A percentile compares a stretch with the other conserved stretches of the same genome.
phyloP scores from a whole-genome alignment of 1,284 basidiomycete species.

The Ganoderma leucocontextum region DNA sequence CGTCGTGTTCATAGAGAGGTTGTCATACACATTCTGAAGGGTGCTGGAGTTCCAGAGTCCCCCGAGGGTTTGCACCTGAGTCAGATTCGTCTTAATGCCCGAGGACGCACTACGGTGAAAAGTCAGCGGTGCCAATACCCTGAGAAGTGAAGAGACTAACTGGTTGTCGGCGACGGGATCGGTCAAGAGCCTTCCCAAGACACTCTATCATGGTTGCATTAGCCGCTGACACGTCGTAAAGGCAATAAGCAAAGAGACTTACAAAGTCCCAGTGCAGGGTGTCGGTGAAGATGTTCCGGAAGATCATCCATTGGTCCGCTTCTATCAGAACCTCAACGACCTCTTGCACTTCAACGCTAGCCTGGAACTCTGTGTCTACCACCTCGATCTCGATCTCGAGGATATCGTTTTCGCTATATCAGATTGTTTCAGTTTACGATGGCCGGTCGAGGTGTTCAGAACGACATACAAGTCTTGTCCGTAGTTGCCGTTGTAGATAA shows the following conservation, averaged over 20 bases:
- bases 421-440: neutral
- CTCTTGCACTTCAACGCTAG: constrained; percentile 47
- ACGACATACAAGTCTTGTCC: constrained; percentile 65
- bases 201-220: constrained; percentile 50
- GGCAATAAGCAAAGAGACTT: constrained; percentile 35
- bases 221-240: neutral
- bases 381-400: constrained; percentile 60
- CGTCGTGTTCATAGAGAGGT: constrained; percentile 47
- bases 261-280: constrained; percentile 76
- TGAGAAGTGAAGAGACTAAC: constrained; percentile 44
- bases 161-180: constrained; percentile 68
- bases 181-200: constrained; percentile 66
- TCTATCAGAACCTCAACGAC: constrained; percentile 61
- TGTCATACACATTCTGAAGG: constrained; percentile 53
- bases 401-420: constrained; percentile 56
- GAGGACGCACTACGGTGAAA: constrained; percentile 53
- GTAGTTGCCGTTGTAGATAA: constrained; percentile 73
- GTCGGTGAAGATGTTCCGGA: constrained; percentile 61
- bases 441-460: neutral
- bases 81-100: constrained; percentile 65
- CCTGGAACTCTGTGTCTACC: constrained; percentile 58
- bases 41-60: constrained; percentile 55
- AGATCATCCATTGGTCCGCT: constrained; percentile 73
- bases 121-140: neutral
- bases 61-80: constrained; percentile 60